These are phyloP conservation scores for Nemania sp. DNA, from an alignment of 2,329 filamentous ascomycete species.

Conservation along the genomic window DNA sequence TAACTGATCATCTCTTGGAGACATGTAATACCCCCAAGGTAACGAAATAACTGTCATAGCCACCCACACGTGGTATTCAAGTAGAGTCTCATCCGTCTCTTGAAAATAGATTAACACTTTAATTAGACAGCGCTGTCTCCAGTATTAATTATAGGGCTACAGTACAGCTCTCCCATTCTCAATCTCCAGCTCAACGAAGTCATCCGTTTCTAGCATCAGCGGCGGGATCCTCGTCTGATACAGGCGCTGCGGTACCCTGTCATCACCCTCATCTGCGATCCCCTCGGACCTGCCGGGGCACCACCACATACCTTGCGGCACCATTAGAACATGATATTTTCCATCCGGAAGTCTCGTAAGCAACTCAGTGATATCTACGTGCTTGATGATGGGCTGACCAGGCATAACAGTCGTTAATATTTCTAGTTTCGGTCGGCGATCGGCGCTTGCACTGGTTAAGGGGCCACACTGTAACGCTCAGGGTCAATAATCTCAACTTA, in stretches of 20 bases:
- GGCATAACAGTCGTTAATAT: slow-evolving; percentile 12
- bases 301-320: slow-evolving; percentile 20
- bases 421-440: slow-evolving; percentile 7
- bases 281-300: slow-evolving; percentile 6
- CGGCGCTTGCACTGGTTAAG: not conserved
- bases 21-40: no score
- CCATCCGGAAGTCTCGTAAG: slow-evolving; percentile 14
- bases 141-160: no score
- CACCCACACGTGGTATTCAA: no score
- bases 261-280: slow-evolving; percentile 15
- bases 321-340: slow-evolving; percentile 13
- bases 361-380: slow-evolving; percentile 13
- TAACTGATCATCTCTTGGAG: no score
- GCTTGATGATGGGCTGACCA: slow-evolving; percentile 9
- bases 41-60: no score
- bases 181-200: slow-evolving; percentile 11
- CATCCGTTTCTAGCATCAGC: slow-evolving; percentile 8
- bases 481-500: no score
- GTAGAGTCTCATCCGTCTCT: no score
- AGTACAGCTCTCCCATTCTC: slow-evolving; percentile 9
- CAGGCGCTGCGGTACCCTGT: slow-evolving; percentile 6
- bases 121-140: no score
- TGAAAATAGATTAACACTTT: no score
- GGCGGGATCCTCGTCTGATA: slow-evolving; percentile 8
- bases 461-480: no score